Conservation (phyloP, 768 basidiomycete species). For the Tremella fuciformis region DNA sequence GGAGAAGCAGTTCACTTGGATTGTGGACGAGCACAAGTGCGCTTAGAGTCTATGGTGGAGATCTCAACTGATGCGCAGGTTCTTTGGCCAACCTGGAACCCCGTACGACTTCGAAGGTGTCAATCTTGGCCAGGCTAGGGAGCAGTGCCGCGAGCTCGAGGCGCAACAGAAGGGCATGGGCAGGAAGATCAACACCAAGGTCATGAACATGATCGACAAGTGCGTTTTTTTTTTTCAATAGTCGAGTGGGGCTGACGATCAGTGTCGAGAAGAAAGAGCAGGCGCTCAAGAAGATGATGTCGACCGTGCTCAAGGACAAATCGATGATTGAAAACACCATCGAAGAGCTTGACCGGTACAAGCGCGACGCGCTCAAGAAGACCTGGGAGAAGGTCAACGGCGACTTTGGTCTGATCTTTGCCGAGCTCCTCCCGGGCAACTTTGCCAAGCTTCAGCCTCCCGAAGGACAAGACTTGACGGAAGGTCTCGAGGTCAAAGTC, state of each 20-base stretch:
- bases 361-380: slow-evolving; percentile 85
- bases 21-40: slow-evolving; percentile 78
- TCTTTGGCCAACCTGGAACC: slow-evolving; percentile 76
- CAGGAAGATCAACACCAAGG: slow-evolving; percentile 93
- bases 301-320: slow-evolving; percentile 85
- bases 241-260: neutral
- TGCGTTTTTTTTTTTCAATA: slow-evolving; percentile 52
- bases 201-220: slow-evolving; percentile 94
- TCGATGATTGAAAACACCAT: slow-evolving; percentile 93
- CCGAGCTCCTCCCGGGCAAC: slow-evolving; percentile 90
- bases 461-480: slow-evolving; percentile 86
- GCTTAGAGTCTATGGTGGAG: slow-evolving; percentile 45
- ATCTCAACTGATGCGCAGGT: slow-evolving; percentile 55
- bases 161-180: slow-evolving; percentile 79
- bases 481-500: slow-evolving; percentile 96
- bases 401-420: slow-evolving; percentile 95
- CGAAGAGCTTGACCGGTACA: slow-evolving; percentile 85
- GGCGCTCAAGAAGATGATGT: slow-evolving; percentile 80
- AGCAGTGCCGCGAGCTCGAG: slow-evolving; percentile 71
- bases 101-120: slow-evolving; percentile 73
- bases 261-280: slow-evolving; percentile 93
- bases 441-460: slow-evolving; percentile 92
- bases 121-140: slow-evolving; percentile 62
- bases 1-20: slow-evolving; percentile 87
- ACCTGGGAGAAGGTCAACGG: slow-evolving; percentile 96